Evolutionary conservation across 1,284 basidiomycete genomes (phyloP).

Genomic region (Mycosarcoma mackinlayi): DNA sequence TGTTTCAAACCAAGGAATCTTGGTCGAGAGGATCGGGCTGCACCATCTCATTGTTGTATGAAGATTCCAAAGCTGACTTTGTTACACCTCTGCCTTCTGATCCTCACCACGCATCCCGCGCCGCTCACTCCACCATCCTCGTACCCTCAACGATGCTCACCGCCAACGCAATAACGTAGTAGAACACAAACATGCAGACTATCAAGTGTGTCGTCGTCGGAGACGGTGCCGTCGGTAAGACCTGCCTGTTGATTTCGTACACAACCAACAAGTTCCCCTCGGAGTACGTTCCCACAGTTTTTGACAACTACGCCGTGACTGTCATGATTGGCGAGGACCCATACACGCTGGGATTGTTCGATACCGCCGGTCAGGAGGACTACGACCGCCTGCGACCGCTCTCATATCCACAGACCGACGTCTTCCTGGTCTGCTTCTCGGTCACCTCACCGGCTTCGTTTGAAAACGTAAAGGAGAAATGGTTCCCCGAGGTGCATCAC

Average conservation of each 20-base stretch:
- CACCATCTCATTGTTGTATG: too few relatives aligned
- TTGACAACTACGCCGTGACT: conserved; percentile 97
- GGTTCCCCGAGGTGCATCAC: conserved; percentile 99
- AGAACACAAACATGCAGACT: conserved; percentile 63
- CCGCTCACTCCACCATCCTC: background rate
- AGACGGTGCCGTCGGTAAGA: conserved; percentile 99
- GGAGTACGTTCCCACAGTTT: conserved; percentile 96
- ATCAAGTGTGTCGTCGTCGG: conserved; percentile 92
- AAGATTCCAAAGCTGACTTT: background rate
- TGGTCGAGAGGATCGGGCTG: too few relatives aligned
- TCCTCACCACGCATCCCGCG: background rate
- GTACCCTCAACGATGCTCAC: background rate
- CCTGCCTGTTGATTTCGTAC: conserved; percentile 98
- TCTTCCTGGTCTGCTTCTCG: conserved; percentile 99
- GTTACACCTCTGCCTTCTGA: background rate
- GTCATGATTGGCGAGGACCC: conserved; percentile 99
- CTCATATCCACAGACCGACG: conserved; percentile 99
- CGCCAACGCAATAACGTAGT: background rate
- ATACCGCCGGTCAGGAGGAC: conserved; percentile 99
- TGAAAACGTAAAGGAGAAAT: conserved; percentile 99
- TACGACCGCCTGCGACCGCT: conserved; percentile 98
- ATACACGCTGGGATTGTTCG: conserved; percentile 96
- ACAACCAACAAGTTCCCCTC: conserved; percentile 83
- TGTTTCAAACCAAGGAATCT: too few relatives aligned
- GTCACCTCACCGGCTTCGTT: conserved; percentile 98